Evolutionary conservation across 1,139 yeast genomes (phyloP), one percentile per base, ranked within the genome.

Genomic region (Pichia sp.): DNA sequence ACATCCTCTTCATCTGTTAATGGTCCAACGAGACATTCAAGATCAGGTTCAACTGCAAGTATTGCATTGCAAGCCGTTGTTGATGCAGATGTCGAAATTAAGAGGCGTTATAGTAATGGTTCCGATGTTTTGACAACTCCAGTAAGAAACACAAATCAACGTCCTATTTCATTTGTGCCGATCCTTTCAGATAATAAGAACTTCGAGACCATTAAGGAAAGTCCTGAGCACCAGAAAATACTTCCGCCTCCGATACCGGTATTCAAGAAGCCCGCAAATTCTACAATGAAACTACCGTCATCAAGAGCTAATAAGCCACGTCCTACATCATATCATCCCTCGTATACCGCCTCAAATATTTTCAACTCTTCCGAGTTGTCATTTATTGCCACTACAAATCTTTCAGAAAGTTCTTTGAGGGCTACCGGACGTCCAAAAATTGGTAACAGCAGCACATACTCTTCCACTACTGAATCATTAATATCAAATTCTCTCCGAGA

Each of bases 311-410:
- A 81, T 67, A 84, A 80, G 64, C 90, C 89, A 54, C 79, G 95
- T 68, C 93, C 95, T 49, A 86, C 92, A 0, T 85, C 92, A 7
- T 87, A 85, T 65, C 92, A 87, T 65, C 93, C 95, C 10, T 73
- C 75, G 0, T 66, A 73, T 30, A 67, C 77, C 8, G 62, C 72
- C 8, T 63, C 72, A 5, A 64, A 61, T 41, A 60, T 38, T 38
- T 54, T 47, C 54, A 60, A 59, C 42, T 57, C 64, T 13, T 51
- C 65, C 16, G 70, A 69, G 50, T 59, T 63, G 31, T 60, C 69
- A 2, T 67, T 62, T 54, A 53, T 64, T 32, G 54, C 64, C 29
- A 62, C 66, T 3, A 55, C 61, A 30, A 58, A 60, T 45, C 56
- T 59, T 13, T 60, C 66, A 0, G 69, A 65, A 49, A 53, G 61